Conservation (phyloP, 257 asterid species). For the Fraxinus anomala region DNA sequence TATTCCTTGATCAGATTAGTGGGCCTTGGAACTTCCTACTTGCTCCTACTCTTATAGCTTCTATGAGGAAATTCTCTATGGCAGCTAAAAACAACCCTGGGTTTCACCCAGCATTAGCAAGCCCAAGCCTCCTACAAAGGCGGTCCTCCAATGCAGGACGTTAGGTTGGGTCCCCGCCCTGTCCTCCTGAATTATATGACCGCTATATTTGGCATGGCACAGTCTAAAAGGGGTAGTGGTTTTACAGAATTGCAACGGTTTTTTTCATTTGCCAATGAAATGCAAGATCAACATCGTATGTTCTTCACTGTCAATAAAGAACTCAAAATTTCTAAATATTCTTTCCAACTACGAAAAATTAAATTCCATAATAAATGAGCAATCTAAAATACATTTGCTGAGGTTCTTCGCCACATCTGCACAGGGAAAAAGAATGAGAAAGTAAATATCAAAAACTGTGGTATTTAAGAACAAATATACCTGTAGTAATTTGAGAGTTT, state of each 20-base stretch:
- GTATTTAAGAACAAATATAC: slow-evolving; percentile 21
- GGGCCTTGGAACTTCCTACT: no score
- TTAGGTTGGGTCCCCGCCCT: neutral
- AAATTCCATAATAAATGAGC: slow-evolving; percentile 13
- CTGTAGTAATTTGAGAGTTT: slow-evolving; percentile 27
- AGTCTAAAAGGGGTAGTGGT: neutral
- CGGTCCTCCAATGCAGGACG: no score
- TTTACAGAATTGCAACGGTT: neutral
- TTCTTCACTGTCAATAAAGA: neutral
- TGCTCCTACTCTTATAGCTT: no score
- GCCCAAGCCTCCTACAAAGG: no score
- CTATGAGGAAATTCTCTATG: no score
- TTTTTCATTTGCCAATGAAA: neutral
- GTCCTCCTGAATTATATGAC: neutral
- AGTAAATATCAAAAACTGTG: slow-evolving; percentile 4
- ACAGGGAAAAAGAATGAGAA: slow-evolving; percentile 16
- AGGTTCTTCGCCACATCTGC: slow-evolving; percentile 30
- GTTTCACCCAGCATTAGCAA: no score
- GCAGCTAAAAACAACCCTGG: no score
- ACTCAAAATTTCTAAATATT: slow-evolving; percentile 23
- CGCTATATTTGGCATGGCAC: neutral
- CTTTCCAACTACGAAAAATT: slow-evolving; percentile 26
- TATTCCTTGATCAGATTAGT: no score
- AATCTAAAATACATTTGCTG: slow-evolving; percentile 26
- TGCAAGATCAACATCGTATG: neutral